Evolutionary conservation across 805 yeast species (phyloP), one percentile per base, ranked within the genome.

Genomic region (Starmerella vaccinii): DNA sequence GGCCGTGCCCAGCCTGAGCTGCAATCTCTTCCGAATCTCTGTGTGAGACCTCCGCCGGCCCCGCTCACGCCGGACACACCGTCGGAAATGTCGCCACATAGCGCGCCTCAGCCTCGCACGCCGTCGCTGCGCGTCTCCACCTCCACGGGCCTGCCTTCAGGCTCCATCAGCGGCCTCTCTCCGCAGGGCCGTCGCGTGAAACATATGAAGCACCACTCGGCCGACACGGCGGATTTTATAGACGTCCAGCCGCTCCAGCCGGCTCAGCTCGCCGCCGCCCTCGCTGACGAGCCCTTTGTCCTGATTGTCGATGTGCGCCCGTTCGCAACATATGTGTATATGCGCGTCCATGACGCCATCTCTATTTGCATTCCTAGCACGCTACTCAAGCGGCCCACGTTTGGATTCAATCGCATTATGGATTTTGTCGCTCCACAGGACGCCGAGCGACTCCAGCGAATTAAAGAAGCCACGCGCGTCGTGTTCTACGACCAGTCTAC

Each of bases 291-390:
- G 33, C n/a, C 34, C 19, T 27, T 48, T 37, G 54, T 73, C 4
- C 58, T 85, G n/a, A 60, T 83, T 2, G 68, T 87, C 15, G 97
- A 89, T 63, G 81, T 84, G 10, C 70, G 97, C 49, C 85, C 96
- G 0, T 86, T 80, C 62, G 80, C 84, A 22, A 90, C 84, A 51
- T 86, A 70, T 62, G 73, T 80, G 39, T 75, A 71, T 52, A 62
- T 72, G 2, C 87, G 81, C 54, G 65, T 90, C 12, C 60, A 59
- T 4, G 70, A 75, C 38, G 76, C 97, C 0, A 70, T 85, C 41
- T 86, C 86, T 63, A 74, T 90, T 33, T 85, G 95, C 64, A 68
- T 89, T 13, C 97, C 97, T 1, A 82, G 95, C n/a, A 89, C 97
- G 0, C 70, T 89, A 38, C 68, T 89, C 55, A 84, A 81, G 63